Evolutionary conservation across 495 filamentous ascomycete genomes (phyloP).

Genomic region (Podospora tetraspora): DNA sequence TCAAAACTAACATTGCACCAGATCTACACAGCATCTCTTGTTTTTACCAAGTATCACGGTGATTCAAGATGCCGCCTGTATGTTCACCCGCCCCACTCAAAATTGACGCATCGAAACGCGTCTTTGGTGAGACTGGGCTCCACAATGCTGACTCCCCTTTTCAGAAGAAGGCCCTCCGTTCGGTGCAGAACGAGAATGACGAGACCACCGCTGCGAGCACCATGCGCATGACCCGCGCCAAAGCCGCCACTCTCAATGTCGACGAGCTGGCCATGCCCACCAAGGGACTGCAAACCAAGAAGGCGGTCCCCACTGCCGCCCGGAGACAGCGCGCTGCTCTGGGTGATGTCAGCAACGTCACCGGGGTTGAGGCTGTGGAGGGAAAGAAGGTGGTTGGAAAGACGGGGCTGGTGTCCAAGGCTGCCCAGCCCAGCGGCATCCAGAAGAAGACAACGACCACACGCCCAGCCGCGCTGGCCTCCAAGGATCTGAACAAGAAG

Average conservation of each 20-base stretch:
- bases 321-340: slow-evolving; percentile 68
- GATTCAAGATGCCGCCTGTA: slow-evolving; percentile 48
- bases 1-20: slow-evolving; percentile 5
- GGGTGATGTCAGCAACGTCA: slow-evolving; percentile 92
- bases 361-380: slow-evolving; percentile 64
- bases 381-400: slow-evolving; percentile 67
- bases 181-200: slow-evolving; percentile 84
- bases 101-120: background rate
- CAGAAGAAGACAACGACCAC: slow-evolving; percentile 69
- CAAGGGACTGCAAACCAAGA: slow-evolving; percentile 75
- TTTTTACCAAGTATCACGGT: background rate
- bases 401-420: slow-evolving; percentile 67
- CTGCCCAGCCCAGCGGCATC: slow-evolving; percentile 66
- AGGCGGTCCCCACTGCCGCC: slow-evolving; percentile 49
- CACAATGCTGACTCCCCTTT: slow-evolving; percentile 5
- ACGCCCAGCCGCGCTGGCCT: slow-evolving; percentile 50
- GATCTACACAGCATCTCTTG: slow-evolving; percentile 5
- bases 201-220: slow-evolving; percentile 64
- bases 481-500: slow-evolving; percentile 68
- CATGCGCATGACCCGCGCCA: slow-evolving; percentile 85
- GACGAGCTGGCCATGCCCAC: slow-evolving; percentile 49
- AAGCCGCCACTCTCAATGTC: slow-evolving; percentile 67
- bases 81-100: slow-evolving; percentile 24
- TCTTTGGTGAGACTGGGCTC: background rate
- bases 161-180: slow-evolving; percentile 41